phyloP scores from a whole-genome alignment of 2,329 filamentous ascomycete species.

The Verticillium dahliae region DNA sequence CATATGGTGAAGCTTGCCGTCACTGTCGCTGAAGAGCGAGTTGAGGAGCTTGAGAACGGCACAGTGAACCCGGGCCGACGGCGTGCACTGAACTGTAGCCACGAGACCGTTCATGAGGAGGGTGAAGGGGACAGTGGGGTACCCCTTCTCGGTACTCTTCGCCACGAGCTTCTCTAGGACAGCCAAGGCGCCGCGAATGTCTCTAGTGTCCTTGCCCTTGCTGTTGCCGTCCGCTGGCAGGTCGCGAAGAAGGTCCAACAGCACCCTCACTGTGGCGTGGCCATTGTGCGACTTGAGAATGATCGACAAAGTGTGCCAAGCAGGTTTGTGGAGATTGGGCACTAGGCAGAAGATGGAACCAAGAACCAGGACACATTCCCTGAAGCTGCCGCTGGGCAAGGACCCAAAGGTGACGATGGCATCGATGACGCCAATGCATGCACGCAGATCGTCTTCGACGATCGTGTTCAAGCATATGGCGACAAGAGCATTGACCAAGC shows the following conservation, averaged over 20 bases:
- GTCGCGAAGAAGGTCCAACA: constrained; percentile 55
- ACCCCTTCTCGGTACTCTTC: constrained; percentile 52
- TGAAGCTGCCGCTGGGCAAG: constrained; percentile 57
- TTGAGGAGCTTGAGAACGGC: constrained; percentile 47
- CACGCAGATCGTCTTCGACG: constrained; percentile 55
- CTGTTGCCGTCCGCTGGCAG: constrained; percentile 34
- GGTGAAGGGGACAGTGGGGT: constrained; percentile 52
- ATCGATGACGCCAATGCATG: constrained; percentile 63
- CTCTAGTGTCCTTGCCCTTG: constrained; percentile 45
- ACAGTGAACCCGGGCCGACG: constrained; percentile 36
- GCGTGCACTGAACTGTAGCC: constrained; percentile 38
- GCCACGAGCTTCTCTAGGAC: constrained; percentile 58
- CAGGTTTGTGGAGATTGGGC: constrained; percentile 49
- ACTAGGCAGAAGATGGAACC: constrained; percentile 67
- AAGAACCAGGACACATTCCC: constrained; percentile 62
- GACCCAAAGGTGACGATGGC: constrained; percentile 66
- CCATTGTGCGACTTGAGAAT: constrained; percentile 69
- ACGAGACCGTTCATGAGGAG: constrained; percentile 52
- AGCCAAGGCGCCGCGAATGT: constrained; percentile 56
- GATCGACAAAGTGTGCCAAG: constrained; percentile 66
- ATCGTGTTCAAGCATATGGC: constrained; percentile 63
- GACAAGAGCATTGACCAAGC: constrained; percentile 56
- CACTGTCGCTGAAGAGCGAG: constrained; percentile 46
- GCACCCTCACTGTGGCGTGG: constrained; percentile 58
- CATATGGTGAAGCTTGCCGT: constrained; percentile 46